Evolutionary conservation across 2,329 filamentous ascomycete species (phyloP), one percentile per base, ranked within the genome.

Genomic region (Colletotrichum lini): DNA sequence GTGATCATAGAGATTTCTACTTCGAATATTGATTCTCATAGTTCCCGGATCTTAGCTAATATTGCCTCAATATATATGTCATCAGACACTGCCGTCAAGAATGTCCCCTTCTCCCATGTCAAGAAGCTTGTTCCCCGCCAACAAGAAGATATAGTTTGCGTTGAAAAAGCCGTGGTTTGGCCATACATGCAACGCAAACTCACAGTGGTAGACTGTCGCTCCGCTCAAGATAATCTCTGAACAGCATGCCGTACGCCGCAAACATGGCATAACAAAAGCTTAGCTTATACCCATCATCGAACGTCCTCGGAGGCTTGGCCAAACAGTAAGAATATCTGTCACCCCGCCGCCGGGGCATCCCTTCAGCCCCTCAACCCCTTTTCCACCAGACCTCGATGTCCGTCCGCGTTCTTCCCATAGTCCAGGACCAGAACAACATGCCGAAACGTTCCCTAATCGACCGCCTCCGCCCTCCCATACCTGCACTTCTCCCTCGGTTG

Each of bases 121-220:
- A 58, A 85, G 69, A n/a, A 84, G 68, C 66, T 81, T 82, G 63
- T 87, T 87, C 8, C 85, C 84, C 45, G 84, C 80, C 42, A 85
- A 77, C 16, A 87, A 67, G 42, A 86, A 80, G 67, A 80, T 86
- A 73, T 87, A 87, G 70, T 87, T 85, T 0, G 85, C 85, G 74
- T 87, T 87, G 0, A 87, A 84, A 23, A 87, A 71, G 1, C 84
- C 84, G 75, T 86, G 84, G 64, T 86, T 78, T 7, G 81, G 80
- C 76, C 84, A 85, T 44, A 81, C 79, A 57, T 80, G 78, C 30
- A 83, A 83, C 12, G 84, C 84, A 76, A 82, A 82, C 70, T 84
- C 79, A 56, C 83, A 84, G 72, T 85, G 84, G 65, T 86, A 86
- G 13, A 84, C 84, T 1, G 84, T 86, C 5, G 84, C 81, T 61